phyloP scores from a whole-genome alignment of 2,329 filamentous ascomycete species.

The Alternaria gaisen region DNA sequence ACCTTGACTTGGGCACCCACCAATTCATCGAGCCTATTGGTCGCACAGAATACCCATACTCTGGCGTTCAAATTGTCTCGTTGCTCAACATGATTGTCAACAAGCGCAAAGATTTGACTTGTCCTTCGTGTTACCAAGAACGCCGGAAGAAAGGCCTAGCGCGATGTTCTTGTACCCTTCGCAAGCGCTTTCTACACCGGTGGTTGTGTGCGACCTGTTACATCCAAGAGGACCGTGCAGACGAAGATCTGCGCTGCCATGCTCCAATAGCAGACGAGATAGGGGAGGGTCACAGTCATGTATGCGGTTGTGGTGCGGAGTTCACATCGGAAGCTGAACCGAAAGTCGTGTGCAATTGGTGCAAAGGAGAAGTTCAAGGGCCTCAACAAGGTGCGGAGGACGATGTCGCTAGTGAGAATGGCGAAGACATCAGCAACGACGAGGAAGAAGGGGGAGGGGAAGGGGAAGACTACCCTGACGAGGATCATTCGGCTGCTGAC shows the following conservation, averaged over 20 bases:
- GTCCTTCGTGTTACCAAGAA: constrained; percentile 23
- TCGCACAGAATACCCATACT: constrained; percentile 24
- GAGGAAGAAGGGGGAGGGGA: background rate
- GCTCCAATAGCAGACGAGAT: background rate
- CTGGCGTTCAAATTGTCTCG: constrained; percentile 19
- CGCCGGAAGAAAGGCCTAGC: background rate
- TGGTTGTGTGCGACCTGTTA: constrained; percentile 31
- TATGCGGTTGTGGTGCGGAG: constrained; percentile 13
- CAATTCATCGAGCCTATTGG: constrained; percentile 17
- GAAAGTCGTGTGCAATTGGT: constrained; percentile 20
- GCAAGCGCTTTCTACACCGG: constrained; percentile 27
- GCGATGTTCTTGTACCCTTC: constrained; percentile 28
- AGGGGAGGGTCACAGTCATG: constrained; percentile 2
- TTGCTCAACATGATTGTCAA: background rate
- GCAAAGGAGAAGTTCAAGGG: constrained; percentile 10
- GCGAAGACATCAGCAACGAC: background rate
- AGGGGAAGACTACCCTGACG: constrained; percentile 3
- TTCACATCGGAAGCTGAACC: background rate
- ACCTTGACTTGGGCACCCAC: constrained; percentile 27
- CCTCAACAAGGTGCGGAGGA: constrained; percentile 1
- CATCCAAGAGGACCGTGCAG: constrained; percentile 1
- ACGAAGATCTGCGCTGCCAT: background rate
- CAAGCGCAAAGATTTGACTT: constrained; percentile 20
- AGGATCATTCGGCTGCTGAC: constrained; percentile 15
- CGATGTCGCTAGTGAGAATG: background rate